Base-by-base conservation (phyloP, 108 stramenopile genomes). In the Nitzschia sp. region DNA sequence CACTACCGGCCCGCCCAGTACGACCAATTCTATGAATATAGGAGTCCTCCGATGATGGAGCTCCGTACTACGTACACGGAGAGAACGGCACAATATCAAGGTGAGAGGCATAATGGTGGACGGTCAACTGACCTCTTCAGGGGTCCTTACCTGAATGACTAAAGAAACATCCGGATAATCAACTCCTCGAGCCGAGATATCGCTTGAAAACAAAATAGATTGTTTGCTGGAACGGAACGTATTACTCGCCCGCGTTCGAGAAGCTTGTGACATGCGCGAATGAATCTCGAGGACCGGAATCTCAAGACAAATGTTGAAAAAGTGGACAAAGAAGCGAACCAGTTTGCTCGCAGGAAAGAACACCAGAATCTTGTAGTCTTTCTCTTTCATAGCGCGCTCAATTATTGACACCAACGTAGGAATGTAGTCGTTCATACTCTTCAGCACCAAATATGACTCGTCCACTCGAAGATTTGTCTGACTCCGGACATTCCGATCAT, bases 21-120 rank as follows among this genome's bases (percentile, higher is more conserved):
- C 97, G 85, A 27, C 97, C 97, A 4, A 97, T 85, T 11, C 97
- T 83, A 83, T 97, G 96, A 34, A 96, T 77, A 78, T 97, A 97
- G 63, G 89, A 82, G 45, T 89, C 90, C 50, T 77, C 57, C 15
- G 34, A 77, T 6, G 84, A 74, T 17, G 97, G 85, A 29, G 91
- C 69, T 23, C 95, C 91, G 58, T 90, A 71, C 60, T 61, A 15
- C 1, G 2, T 1, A 58, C 53, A 2, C 15, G 26, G n/a, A n/a
- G n/a, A n/a, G n/a, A n/a, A n/a, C 45, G 53, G 27, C n/a, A n/a
- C n/a, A n/a, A n/a, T n/a, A 53, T 22, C 15, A 54, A 23, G 53
- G 23, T 22, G 22, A 23, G 1, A 23, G 53, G 3, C 25, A 13
- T 54, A 1, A 15, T 22, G 27, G 4, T 54, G 4, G 23, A 25